Evolutionary conservation across 2,329 filamentous ascomycete species (phyloP), one percentile per base, ranked within the genome.

Genomic region (Annulohypoxylon truncatum): DNA sequence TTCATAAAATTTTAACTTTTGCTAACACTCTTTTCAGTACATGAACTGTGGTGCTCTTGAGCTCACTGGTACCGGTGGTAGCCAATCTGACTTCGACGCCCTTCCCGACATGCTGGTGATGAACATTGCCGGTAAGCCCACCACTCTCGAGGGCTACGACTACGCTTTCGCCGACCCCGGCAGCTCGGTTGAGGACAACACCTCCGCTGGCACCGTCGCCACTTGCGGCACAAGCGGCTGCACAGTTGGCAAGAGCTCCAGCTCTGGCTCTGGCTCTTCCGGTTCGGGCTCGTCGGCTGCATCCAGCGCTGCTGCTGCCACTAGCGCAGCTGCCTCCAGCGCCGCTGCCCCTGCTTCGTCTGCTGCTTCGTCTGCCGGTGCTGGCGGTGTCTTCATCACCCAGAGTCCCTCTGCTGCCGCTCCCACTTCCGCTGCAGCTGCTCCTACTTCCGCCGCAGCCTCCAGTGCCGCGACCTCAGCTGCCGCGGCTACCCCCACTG

Each of bases 31-130:
- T 13, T 26, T 47, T 28, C 7, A 20, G 52, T 97, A 98, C 85
- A 97, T 97, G 94, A 96, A 97, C 85, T 99, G 95, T 73, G 93
- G 91, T 0, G 88, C 92, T 0, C 79, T 97, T 50, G 85, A 83
- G 0, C 84, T 98, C 22, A 87, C 87, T 0, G 87, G 87, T 7
- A 70, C 67, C 0, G 80, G 79, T 0, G 86, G 86, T 55, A 78
- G 79, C 44, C 73, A 87, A 60, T 78, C 82, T 1, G 86, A 86
- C 69, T 86, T 90, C 67, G 76, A 87, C 38, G 77, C 80, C 0
- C 89, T 96, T 10, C 93, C 93, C 0, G 82, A 89, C 61, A 90
- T 96, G 87, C 90, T 94, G 57, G 84, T 90, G 0, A 90, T 91
- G 72, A 96, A 96, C 79, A 81, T 94, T 64, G 71, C 56, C 12